Evolutionary conservation across 441 rosid genomes (phyloP).

Genomic region (Iberis amara): DNA sequence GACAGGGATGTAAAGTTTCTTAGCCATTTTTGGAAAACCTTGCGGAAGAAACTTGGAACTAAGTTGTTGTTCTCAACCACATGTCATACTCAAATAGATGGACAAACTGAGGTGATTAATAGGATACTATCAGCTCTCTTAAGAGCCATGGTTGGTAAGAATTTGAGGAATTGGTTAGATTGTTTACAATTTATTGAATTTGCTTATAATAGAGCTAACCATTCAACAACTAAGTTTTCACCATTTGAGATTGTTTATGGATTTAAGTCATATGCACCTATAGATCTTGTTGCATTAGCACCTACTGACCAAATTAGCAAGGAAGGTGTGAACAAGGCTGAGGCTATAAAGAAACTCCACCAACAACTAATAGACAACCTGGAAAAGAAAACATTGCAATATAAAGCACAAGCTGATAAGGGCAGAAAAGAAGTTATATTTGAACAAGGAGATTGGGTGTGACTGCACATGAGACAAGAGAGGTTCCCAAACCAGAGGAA

Average conservation of each 20-base stretch:
- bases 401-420: too few relatives aligned
- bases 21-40: not conserved
- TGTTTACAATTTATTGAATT: not conserved
- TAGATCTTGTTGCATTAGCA: too few relatives aligned
- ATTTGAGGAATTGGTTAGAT: not conserved
- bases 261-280: too few relatives aligned
- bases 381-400: too few relatives aligned
- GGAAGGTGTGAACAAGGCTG: too few relatives aligned
- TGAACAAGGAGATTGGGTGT: too few relatives aligned
- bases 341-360: too few relatives aligned
- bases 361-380: too few relatives aligned
- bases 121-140: not conserved
- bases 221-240: not conserved
- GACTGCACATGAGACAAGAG: too few relatives aligned
- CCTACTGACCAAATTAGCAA: too few relatives aligned
- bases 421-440: too few relatives aligned
- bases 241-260: not conserved
- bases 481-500: too few relatives aligned
- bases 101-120: not conserved
- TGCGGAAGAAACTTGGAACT: not conserved
- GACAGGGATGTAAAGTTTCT: not conserved
- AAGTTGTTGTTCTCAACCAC: not conserved
- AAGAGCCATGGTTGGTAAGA: not conserved
- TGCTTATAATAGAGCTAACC: not conserved
- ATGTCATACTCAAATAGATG: not conserved